These are phyloP conservation scores for Cardamine occulta DNA, from an alignment of 345 rosid genomes.

Conservation along the genomic window DNA sequence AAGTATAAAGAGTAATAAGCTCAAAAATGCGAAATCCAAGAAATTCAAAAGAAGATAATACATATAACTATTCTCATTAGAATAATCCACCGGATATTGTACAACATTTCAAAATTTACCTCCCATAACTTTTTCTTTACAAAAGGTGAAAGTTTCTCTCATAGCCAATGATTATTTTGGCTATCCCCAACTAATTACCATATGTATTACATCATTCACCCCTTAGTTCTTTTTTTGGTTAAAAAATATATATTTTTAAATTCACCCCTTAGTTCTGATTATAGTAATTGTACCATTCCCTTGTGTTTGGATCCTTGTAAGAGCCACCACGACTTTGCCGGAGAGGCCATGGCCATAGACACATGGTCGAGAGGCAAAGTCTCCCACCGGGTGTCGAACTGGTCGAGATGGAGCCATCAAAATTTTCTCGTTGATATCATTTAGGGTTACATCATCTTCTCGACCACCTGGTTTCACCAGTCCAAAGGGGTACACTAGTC, in stretches of 20 bases:
- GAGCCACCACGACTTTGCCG: slow-evolving; percentile 92
- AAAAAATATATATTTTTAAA: too few species aligned
- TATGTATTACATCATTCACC: slow-evolving; percentile 46
- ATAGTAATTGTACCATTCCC: slow-evolving; percentile 98
- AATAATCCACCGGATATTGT: slow-evolving; percentile 8
- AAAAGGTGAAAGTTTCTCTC: slow-evolving; percentile 32
- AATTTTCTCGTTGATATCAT: slow-evolving; percentile 83
- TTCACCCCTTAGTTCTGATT: slow-evolving; percentile 86
- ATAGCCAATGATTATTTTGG: slow-evolving; percentile 34
- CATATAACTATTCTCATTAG: neutral
- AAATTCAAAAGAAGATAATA: slow-evolving; percentile 22
- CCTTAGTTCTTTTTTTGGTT: slow-evolving; percentile 63
- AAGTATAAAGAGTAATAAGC: neutral
- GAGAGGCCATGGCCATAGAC: slow-evolving; percentile 75
- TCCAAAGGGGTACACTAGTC: slow-evolving; percentile 90
- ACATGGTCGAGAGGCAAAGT: slow-evolving; percentile 81
- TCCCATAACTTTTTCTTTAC: slow-evolving; percentile 18
- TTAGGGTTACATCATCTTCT: slow-evolving; percentile 79
- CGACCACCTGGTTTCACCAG: slow-evolving; percentile 91
- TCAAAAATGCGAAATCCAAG: slow-evolving; percentile 5
- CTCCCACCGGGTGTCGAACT: slow-evolving; percentile 92
- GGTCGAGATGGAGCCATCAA: slow-evolving; percentile 86
- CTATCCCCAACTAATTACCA: slow-evolving; percentile 20
- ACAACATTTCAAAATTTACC: slow-evolving; percentile 33
- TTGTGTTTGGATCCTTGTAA: slow-evolving; percentile 88